Conservation (phyloP, 345 rosid genomes). For the Hypericum androsaemum region DNA sequence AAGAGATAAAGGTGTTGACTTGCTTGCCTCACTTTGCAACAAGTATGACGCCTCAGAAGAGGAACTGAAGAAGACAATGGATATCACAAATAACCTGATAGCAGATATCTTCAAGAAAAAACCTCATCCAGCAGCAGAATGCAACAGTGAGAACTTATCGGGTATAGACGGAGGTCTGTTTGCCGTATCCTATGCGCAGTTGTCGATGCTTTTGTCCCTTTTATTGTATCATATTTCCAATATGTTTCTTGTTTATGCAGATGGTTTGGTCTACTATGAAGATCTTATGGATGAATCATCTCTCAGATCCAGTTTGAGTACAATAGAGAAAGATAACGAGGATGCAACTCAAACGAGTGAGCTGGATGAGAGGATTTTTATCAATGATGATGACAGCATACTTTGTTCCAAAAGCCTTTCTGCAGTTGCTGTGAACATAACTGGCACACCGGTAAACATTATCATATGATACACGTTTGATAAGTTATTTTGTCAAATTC, state of each 20-base stretch:
- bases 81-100: conserved; percentile 54
- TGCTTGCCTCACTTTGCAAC: conserved; percentile 79
- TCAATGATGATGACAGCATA: conserved; percentile 78
- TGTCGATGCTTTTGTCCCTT: not conserved
- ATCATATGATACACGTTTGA: conserved; percentile 2
- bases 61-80: conserved; percentile 60
- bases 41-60: conserved; percentile 73
- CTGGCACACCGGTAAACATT: conserved; percentile 49
- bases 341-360: conserved; percentile 61
- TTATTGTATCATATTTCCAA: conserved; percentile 2
- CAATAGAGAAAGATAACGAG: conserved; percentile 66
- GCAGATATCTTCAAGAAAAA: conserved; percentile 51
- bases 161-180: conserved; percentile 50
- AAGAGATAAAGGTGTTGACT: conserved; percentile 63
- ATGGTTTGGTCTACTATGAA: conserved; percentile 78
- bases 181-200: not conserved
- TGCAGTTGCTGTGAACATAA: conserved; percentile 47
- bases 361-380: conserved; percentile 76
- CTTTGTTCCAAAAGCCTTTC: conserved; percentile 63
- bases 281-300: conserved; percentile 76
- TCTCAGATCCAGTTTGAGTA: conserved; percentile 43
- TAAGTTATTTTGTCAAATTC: not conserved
- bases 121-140: conserved; percentile 50
- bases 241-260: conserved; percentile 31
- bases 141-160: conserved; percentile 52